Base-by-base conservation (phyloP, 78 protist genomes). In the Mastigamoeba balamuthi region DNA sequence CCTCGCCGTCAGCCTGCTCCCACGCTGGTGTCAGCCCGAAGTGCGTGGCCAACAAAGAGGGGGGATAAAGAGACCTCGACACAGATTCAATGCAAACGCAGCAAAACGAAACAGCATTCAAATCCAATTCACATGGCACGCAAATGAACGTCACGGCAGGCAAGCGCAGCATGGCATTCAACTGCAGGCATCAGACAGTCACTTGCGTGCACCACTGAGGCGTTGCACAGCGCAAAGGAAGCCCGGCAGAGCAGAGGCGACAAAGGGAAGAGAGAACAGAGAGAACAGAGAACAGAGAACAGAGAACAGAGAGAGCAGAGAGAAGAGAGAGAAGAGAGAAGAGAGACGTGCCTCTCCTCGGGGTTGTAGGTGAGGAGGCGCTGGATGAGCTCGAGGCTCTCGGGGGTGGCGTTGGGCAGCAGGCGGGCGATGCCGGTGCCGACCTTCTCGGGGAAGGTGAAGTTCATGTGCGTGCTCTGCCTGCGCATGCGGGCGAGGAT, bases 281-380 rank as follows among this genome's bases (percentile, higher is more conserved):
- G n/a, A n/a, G n/a, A n/a, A n/a, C n/a, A n/a, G n/a, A n/a, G n/a
- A n/a, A n/a, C n/a, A n/a, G n/a, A n/a, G n/a, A n/a, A n/a, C n/a
- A n/a, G n/a, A n/a, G n/a, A n/a, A n/a, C n/a, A n/a, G n/a, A n/a
- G n/a, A n/a, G n/a, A n/a, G n/a, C n/a, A n/a, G n/a, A n/a, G n/a
- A n/a, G n/a, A n/a, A n/a, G n/a, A n/a, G n/a, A n/a, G n/a, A n/a
- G 52, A 43, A 43, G 8, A 43, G 52, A 43, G 8, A 43, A 48
- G 17, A 48, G 77, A 41, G 9, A 66, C 2, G 9, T 8, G 64
- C 41, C 96, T 72, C 1, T 83, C 91, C 10, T 90, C 97, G 3
- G 97, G 97, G 73, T 83, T 58, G 80, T 93, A 93, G 4, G 72
- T 75, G n/a, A 93, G 78, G 40, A 93, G 43, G 69, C 69, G 36